Evolutionary conservation across 2,329 filamentous ascomycete species (phyloP).

Genomic region (Aspergillus ochraceoroseus): DNA sequence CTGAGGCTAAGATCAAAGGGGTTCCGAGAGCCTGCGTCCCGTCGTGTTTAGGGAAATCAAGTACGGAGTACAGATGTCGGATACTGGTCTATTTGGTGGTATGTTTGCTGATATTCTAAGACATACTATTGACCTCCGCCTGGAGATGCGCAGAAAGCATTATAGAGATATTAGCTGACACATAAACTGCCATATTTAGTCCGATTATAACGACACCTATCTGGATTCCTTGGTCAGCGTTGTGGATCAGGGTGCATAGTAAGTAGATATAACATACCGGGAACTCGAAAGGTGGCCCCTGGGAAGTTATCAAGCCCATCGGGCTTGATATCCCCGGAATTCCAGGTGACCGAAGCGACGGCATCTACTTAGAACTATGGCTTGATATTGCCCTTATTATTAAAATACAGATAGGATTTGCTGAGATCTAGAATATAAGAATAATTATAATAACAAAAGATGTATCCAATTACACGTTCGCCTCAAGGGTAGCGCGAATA

Average conservation of each 20-base stretch:
- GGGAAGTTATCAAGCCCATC: slow-evolving; percentile 15
- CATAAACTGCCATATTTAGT: slow-evolving; percentile 27
- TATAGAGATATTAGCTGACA: slow-evolving; percentile 21
- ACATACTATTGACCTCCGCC: slow-evolving; percentile 26
- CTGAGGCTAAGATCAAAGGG: slow-evolving; percentile 14
- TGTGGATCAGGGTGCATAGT: no score
- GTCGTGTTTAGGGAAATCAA: no score
- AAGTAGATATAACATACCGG: no score
- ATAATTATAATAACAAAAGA: no score
- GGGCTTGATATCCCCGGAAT: slow-evolving; percentile 13
- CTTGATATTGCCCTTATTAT: slow-evolving; percentile 8
- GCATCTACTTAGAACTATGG: slow-evolving; percentile 14
- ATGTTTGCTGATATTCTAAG: slow-evolving; percentile 24
- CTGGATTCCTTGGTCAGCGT: no score
- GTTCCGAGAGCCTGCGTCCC: slow-evolving; percentile 7
- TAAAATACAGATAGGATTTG: slow-evolving; percentile 15
- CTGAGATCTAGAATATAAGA: slow-evolving; percentile 15
- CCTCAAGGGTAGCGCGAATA: no score
- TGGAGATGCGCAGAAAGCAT: slow-evolving; percentile 24
- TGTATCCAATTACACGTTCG: no score
- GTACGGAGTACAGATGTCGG: no score
- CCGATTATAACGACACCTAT: slow-evolving; percentile 14
- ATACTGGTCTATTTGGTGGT: slow-evolving; percentile 8
- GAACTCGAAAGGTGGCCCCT: slow-evolving; percentile 14
- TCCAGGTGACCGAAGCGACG: slow-evolving; percentile 9